Evolutionary conservation across 768 basidiomycete species (phyloP), one percentile per base, ranked within the genome.

Genomic region (Mycena albidolilacea): DNA sequence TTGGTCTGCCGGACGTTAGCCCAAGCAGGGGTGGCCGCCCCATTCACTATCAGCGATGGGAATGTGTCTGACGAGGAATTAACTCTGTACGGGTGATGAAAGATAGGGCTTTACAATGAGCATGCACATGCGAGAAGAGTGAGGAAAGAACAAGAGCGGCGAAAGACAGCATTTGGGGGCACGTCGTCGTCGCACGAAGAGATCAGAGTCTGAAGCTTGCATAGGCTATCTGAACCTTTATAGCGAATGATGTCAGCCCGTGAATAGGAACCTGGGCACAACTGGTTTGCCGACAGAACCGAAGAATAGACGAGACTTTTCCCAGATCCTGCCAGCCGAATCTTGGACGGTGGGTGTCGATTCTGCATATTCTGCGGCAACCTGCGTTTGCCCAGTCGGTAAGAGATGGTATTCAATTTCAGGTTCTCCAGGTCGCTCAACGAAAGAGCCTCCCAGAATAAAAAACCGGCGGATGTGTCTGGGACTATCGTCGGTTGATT

Each of bases 1-100:
- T 87, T 86, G 19, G 87, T 87, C 75, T 82, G 68, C 30, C 87
- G 82, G 65, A 87, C 83, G 71, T 87, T 82, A 30, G 77, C 74
- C 87, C 86, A 88, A 19, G 79, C 79, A 7, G 84, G 67, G 11
- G 85, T 85, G 12, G 78, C 81, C 23, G 73, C 75, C 8, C 87
- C 86, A 35, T 82, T 81, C 17, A 84, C 81, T 50, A 85, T 81
- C 41, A 88, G 80, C 19, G 84, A 82, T 5, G 85, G 84, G 79
- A 87, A 86, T 11, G 86, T 87, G 78, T 87, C 86, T 87, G 41
- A 15, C 4, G 50, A n/a, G 60, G 17, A 70, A 30, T 67, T 59
- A 46, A 14, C 3, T 14, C 6, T 14, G 12, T 61, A 3, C 7
- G 21, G 9, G 17, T n/a, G 23, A 63, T 35, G 59, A 41, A 66